Percentiles rank a stretch among this genome's conserved stretches.
Evolutionary conservation across 352 stramenopile genomes (phyloP).

Genomic region (Peronospora farinosa): DNA sequence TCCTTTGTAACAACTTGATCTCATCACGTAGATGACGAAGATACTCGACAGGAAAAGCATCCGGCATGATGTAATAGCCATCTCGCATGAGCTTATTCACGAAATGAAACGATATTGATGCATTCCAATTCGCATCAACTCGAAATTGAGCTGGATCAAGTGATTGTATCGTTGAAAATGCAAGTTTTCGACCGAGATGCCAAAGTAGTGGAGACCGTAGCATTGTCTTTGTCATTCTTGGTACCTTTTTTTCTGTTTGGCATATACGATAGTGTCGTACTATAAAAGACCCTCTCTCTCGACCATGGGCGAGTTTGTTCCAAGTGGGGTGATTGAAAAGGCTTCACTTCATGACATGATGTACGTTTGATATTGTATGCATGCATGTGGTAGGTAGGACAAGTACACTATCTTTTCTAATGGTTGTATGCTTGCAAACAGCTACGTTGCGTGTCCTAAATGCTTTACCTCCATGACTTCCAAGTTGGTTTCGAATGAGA

Average conservation of each 20-base stretch:
- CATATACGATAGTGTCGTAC: constrained; percentile 12
- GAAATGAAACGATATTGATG: constrained; percentile 27
- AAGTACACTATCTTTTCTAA: not conserved
- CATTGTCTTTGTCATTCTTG: not conserved
- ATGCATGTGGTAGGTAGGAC: not conserved
- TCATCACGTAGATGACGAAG: constrained; percentile 43
- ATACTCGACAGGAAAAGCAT: constrained; percentile 44
- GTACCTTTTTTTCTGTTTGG: constrained; percentile 8
- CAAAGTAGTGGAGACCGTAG: constrained; percentile 1
- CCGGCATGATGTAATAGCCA: constrained; percentile 47
- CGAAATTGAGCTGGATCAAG: constrained; percentile 5
- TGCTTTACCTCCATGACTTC: constrained; percentile 41
- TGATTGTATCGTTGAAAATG: constrained; percentile 11
- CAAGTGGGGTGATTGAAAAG: constrained; percentile 45
- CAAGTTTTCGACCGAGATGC: not conserved
- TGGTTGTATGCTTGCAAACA: constrained; percentile 1
- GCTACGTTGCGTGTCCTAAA: constrained; percentile 45
- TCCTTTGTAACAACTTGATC: constrained; percentile 37
- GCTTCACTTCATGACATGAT: constrained; percentile 49
- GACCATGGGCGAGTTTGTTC: constrained; percentile 28
- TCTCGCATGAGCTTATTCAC: constrained; percentile 30
- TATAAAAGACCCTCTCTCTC: not conserved
- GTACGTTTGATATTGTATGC: constrained; percentile 13
- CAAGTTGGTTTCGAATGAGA: constrained; percentile 9
- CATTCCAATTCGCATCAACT: constrained; percentile 25